phyloP scores from a whole-genome alignment of 2,329 filamentous ascomycete genomes.

The Fusarium sambucinum region DNA sequence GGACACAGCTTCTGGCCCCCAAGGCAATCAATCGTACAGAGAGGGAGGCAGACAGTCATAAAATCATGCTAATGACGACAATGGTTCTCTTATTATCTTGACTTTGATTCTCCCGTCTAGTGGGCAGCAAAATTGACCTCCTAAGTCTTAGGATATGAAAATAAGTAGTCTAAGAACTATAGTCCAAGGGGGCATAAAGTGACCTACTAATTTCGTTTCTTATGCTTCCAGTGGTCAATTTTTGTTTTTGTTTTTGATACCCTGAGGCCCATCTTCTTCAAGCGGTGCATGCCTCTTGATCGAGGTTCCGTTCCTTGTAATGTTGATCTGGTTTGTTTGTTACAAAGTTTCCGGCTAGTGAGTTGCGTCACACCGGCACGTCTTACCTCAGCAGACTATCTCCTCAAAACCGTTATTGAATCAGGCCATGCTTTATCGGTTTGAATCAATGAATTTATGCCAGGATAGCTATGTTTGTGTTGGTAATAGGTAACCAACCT shows the following conservation, averaged over 20 bases:
- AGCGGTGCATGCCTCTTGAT: background rate
- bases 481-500: background rate
- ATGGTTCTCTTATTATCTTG: background rate
- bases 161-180: no score
- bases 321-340: background rate
- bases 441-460: background rate
- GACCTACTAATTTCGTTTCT: no score
- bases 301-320: background rate
- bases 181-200: no score
- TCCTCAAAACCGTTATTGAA: background rate
- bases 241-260: no score
- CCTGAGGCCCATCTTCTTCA: no score
- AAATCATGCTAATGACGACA: background rate
- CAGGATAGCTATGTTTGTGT: no score
- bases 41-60: background rate
- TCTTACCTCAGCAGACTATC: background rate
- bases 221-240: no score
- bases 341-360: background rate
- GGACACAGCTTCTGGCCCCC: conserved; percentile 38
- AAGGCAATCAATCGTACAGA: conserved; percentile 3
- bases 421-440: background rate
- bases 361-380: conserved; percentile 32
- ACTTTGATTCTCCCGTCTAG: background rate
- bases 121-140: no score
- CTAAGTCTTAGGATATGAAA: no score